These are phyloP conservation scores for Austroboletus novae-zelandiae DNA, from an alignment of 1,284 basidiomycete species.

Conservation along the genomic window DNA sequence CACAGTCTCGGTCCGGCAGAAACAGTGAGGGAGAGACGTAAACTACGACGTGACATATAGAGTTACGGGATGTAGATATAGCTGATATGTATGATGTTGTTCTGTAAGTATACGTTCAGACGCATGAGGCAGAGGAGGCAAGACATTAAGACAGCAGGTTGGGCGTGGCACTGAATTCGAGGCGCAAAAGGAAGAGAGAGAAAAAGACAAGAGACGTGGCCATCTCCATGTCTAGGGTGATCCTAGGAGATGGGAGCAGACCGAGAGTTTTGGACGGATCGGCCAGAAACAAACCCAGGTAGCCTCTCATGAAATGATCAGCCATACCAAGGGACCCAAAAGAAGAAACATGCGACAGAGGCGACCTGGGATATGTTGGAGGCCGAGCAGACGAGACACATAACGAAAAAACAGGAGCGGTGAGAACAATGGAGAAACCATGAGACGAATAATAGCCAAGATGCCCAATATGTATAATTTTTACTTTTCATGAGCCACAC, in stretches of 20 bases:
- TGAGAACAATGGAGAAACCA: conserved; percentile 5
- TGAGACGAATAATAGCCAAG: conserved; percentile 24
- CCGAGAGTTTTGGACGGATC: neutral
- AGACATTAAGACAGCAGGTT: conserved; percentile 23
- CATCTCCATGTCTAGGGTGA: conserved; percentile 17
- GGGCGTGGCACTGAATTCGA: conserved; percentile 7
- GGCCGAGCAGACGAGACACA: conserved; percentile 22
- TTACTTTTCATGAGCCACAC: conserved; percentile 29
- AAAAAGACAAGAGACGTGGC: conserved; percentile 1
- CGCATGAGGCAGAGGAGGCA: conserved; percentile 13
- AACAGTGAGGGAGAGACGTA: neutral
- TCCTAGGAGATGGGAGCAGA: conserved; percentile 9
- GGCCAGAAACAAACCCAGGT: neutral
- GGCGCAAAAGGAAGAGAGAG: neutral
- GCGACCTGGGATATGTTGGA: conserved; percentile 37
- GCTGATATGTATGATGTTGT: conserved; percentile 7
- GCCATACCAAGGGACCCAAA: conserved; percentile 8
- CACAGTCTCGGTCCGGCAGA: conserved; percentile 1
- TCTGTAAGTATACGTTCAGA: conserved; percentile 21
- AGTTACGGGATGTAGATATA: conserved; percentile 24
- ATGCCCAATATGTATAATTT: conserved; percentile 36
- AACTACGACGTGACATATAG: conserved; percentile 27
- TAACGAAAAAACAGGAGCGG: conserved; percentile 11
- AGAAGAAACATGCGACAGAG: neutral
- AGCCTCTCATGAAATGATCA: conserved; percentile 2